Evolutionary conservation across 176 grass and related monocot genomes (phyloP).

Genomic region (Oryza coarctata): DNA sequence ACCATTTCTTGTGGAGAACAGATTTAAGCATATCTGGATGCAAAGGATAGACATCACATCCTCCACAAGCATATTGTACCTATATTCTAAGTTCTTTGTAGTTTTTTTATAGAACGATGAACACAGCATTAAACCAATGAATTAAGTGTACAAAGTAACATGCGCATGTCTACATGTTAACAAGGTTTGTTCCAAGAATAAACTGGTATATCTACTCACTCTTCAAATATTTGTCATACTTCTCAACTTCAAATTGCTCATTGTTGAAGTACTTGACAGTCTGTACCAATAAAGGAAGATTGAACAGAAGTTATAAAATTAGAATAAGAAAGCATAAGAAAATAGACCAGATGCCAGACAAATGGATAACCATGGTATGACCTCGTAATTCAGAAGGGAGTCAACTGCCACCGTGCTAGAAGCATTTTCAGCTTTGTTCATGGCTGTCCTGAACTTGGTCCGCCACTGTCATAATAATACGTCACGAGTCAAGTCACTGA

Average conservation of each 20-base stretch:
- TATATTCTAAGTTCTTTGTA: not conserved
- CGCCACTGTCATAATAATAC: conserved; percentile 66
- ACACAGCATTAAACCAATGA: not conserved
- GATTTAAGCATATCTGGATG: conserved; percentile 20
- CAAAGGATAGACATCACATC: conserved; percentile 18
- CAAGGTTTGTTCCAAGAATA: not conserved
- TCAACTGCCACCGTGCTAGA: conserved; percentile 88
- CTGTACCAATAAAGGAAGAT: conserved; percentile 48
- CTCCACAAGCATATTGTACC: not conserved
- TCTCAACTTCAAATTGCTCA: conserved; percentile 82
- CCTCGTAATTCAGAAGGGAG: conserved; percentile 96
- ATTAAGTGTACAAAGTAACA: conserved; percentile 4
- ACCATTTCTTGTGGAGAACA: not conserved
- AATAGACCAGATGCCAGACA: conserved; percentile 13
- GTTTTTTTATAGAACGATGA: too few relatives aligned
- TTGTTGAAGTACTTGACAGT: conserved; percentile 99
- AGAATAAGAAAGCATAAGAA: conserved; percentile 11
- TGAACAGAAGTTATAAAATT: conserved; percentile 21
- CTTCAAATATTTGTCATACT: conserved; percentile 91
- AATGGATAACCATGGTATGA: conserved; percentile 44
- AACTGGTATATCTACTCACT: conserved; percentile 64
- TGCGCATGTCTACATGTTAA: not conserved
- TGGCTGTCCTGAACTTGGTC: conserved; percentile 84
- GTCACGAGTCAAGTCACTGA: not conserved
- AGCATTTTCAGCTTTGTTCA: conserved; percentile 99